A percentile compares a stretch with the other conserved stretches of the same genome.
Evolutionary conservation across 129 eudicot species (phyloP).

Genomic region (Dittrichia graveolens): DNA sequence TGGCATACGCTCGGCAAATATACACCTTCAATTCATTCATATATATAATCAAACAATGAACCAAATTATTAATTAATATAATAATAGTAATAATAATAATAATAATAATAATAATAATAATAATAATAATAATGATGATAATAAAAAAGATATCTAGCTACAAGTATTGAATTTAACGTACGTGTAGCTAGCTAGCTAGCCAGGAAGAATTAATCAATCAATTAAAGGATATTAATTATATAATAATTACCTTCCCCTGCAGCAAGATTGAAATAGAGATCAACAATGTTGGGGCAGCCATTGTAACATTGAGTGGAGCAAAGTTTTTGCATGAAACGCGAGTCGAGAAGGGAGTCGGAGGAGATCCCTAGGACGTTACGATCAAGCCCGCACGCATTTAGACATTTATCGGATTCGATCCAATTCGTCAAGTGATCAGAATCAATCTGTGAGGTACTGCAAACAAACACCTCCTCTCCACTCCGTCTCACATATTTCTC

Average conservation of each 20-base stretch:
- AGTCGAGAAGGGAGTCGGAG: constrained; percentile 71
- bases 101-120: too few relatives aligned
- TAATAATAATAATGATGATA: too few relatives aligned
- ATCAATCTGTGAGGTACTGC: constrained; percentile 74
- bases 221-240: too few relatives aligned
- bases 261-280: constrained; percentile 89
- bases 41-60: too few relatives aligned
- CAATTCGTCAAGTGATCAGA: constrained; percentile 54
- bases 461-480: constrained; percentile 55
- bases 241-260: constrained; percentile 95
- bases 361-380: constrained; percentile 73
- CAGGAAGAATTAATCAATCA: too few relatives aligned
- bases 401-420: constrained; percentile 69
- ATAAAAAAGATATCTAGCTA: too few relatives aligned
- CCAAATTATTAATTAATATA: too few relatives aligned
- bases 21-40: constrained; percentile 41
- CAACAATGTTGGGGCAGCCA: constrained; percentile 84
- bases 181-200: too few relatives aligned
- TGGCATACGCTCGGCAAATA: constrained; percentile 73
- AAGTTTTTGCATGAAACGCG: constrained; percentile 58
- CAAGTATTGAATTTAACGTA: too few relatives aligned
- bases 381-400: constrained; percentile 69
- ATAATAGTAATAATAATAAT: too few relatives aligned
- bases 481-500: constrained; percentile 64
- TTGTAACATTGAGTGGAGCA: constrained; percentile 76